Conservation (phyloP, 148 eudicot genomes). For the Arctostaphylos glauca region DNA sequence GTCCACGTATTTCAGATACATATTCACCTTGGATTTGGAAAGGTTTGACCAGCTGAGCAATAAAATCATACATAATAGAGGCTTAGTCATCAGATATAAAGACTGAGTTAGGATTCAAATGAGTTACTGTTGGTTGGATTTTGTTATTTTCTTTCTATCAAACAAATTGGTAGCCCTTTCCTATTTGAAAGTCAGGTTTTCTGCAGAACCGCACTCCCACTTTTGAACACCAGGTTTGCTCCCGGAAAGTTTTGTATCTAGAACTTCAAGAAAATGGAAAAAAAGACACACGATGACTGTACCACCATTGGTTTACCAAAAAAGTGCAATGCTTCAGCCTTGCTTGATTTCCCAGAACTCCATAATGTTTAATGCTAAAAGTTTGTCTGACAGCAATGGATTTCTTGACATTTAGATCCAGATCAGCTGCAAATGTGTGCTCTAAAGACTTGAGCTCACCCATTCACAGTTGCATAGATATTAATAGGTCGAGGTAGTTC, state of each 20-base stretch:
- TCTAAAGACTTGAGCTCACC: not conserved
- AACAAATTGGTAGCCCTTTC: not conserved
- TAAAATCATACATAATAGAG: not conserved
- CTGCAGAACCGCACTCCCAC: not conserved
- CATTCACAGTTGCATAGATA: not conserved
- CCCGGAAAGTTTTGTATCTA: not conserved
- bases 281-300: not conserved
- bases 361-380: not conserved
- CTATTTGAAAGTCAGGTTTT: not conserved
- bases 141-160: not conserved
- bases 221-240: not conserved
- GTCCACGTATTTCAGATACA: too few relatives aligned
- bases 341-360: not conserved
- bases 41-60: not conserved
- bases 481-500: not conserved
- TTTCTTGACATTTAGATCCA: not conserved
- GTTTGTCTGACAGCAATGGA: not conserved
- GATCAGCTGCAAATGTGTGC: not conserved
- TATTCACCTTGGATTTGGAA: not conserved
- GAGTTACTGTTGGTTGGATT: not conserved
- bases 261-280: conserved; percentile 2
- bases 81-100: not conserved
- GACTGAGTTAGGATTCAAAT: not conserved
- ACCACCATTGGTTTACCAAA: not conserved
- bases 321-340: not conserved